phyloP scores from a whole-genome alignment of 129 eudicot genomes.

The Kitagawia praeruptora region DNA sequence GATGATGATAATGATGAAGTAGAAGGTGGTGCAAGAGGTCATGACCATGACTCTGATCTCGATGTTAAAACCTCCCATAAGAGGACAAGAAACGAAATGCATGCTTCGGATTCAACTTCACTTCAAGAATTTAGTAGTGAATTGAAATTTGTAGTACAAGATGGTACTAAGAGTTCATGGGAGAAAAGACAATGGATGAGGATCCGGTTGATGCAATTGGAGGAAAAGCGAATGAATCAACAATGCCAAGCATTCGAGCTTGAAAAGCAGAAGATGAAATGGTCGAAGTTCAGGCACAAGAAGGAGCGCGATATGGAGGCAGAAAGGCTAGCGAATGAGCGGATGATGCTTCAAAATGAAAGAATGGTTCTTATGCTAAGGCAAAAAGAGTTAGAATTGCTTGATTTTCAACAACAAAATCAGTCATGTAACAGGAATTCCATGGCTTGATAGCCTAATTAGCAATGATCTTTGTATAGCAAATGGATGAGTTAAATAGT shows the following conservation, averaged over 20 bases:
- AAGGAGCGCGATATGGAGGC: conserved; percentile 80
- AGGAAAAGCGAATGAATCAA: conserved; percentile 50
- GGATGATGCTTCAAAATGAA: conserved; percentile 66
- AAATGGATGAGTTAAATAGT: not conserved
- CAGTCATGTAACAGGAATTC: conserved; percentile 24
- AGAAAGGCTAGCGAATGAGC: conserved; percentile 55
- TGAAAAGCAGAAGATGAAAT: conserved; percentile 59
- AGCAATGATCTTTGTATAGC: not conserved
- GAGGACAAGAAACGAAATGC: conserved; percentile 10
- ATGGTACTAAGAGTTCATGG: conserved; percentile 31
- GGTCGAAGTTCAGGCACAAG: conserved; percentile 62
- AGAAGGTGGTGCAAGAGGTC: conserved; percentile 22
- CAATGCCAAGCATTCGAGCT: conserved; percentile 47
- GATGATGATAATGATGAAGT: conserved; percentile 34
- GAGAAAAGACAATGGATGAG: conserved; percentile 81
- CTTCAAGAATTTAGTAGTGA: conserved; percentile 37
- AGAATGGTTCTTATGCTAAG: conserved; percentile 61
- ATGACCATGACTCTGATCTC: conserved; percentile 21
- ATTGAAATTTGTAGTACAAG: conserved; percentile 32
- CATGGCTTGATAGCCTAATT: conserved; percentile 26
- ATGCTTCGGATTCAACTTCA: not conserved
- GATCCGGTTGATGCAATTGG: conserved; percentile 41
- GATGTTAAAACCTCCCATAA: conserved; percentile 14
- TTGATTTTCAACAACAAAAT: conserved; percentile 32
- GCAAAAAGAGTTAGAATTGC: conserved; percentile 60